Evolutionary conservation across 2,329 filamentous ascomycete species (phyloP).

Genomic region (Penicillium sp.): DNA sequence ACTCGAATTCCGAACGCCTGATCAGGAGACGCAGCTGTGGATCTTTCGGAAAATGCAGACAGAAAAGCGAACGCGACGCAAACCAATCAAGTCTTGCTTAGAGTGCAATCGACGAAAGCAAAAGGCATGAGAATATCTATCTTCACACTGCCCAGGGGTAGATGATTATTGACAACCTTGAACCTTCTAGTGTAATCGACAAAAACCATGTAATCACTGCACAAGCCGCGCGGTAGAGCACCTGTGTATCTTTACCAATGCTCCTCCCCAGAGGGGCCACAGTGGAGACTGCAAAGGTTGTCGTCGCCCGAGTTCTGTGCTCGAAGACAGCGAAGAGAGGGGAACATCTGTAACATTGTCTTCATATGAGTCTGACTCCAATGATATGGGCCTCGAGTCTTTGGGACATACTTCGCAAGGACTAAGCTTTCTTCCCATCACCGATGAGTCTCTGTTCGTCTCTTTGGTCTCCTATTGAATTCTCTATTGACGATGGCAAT

Average conservation of each 20-base stretch:
- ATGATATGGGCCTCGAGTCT: slow-evolving; percentile 7
- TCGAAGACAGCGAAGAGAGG: slow-evolving; percentile 5
- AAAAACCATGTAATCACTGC: slow-evolving; percentile 23
- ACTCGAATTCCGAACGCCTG: not conserved
- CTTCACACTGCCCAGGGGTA: not conserved
- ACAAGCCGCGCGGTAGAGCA: slow-evolving; percentile 17
- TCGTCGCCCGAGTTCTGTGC: slow-evolving; percentile 7
- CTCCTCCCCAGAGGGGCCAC: not conserved
- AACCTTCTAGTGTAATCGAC: slow-evolving; percentile 17
- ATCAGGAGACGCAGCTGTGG: too few species aligned
- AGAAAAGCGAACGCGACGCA: slow-evolving; percentile 17
- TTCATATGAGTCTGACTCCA: slow-evolving; percentile 18
- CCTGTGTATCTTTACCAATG: slow-evolving; percentile 18
- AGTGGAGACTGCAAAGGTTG: slow-evolving; percentile 1
- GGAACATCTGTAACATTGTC: slow-evolving; percentile 12
- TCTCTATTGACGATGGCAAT: not conserved
- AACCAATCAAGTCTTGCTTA: slow-evolving; percentile 22
- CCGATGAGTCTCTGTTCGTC: slow-evolving; percentile 2
- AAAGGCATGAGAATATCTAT: slow-evolving; percentile 9
- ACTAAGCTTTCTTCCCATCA: not conserved
- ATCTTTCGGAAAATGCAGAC: slow-evolving; percentile 11
- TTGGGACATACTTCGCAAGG: slow-evolving; percentile 1
- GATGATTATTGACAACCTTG: not conserved
- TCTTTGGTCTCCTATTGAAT: too few species aligned
- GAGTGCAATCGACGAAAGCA: slow-evolving; percentile 24